A percentile compares a stretch with the other conserved stretches of the same genome.
phyloP scores from a whole-genome alignment of 306 rosid genomes.

The Prinsepia uniflora region DNA sequence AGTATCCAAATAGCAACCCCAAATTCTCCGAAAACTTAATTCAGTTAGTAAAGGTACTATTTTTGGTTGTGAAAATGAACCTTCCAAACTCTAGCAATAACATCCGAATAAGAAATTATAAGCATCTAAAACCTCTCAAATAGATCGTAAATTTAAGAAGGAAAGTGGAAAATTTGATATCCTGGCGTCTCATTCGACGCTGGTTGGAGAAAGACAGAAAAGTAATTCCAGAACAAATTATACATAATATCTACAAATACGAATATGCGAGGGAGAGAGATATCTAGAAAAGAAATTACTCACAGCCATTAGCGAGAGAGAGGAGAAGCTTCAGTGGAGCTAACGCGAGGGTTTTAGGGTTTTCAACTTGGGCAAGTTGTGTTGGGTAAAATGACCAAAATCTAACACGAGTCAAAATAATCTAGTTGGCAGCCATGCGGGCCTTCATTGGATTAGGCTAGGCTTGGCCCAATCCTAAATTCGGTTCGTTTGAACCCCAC shows the following conservation, averaged over 20 bases:
- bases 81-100: background rate
- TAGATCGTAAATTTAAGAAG: background rate
- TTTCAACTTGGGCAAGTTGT: background rate
- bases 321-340: constrained; percentile 6
- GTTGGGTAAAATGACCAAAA: no score
- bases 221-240: background rate
- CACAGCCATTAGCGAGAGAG: constrained; percentile 15
- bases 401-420: no score
- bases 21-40: background rate
- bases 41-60: background rate
- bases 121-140: background rate
- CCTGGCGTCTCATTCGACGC: background rate
- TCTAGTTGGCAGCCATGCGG: no score
- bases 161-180: background rate
- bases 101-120: background rate
- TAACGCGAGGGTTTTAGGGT: background rate
- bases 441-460: no score
- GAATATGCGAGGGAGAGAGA: background rate
- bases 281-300: background rate
- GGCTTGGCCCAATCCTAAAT: no score
- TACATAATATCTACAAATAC: background rate
- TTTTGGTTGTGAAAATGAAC: background rate
- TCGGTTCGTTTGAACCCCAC: no score
- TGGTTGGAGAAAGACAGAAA: background rate
- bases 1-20: background rate